These are phyloP conservation scores for Craterostigma plantagineum DNA, from an alignment of 257 asterid species.

Conservation along the genomic window DNA sequence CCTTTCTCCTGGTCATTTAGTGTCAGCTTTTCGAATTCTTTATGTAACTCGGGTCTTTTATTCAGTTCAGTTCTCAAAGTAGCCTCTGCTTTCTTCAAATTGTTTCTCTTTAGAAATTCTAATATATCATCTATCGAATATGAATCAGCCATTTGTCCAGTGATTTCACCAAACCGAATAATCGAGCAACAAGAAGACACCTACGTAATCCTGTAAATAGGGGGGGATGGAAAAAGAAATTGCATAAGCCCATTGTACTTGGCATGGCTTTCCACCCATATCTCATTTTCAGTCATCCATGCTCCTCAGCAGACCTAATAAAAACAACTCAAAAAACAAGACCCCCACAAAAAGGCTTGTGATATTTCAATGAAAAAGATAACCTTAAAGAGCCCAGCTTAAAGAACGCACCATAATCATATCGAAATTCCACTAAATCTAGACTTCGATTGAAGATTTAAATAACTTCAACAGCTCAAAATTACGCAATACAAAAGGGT, in stretches of 20 bases:
- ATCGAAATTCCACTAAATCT: neutral
- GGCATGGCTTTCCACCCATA: too few species aligned
- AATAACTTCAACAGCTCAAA: constrained; percentile 16
- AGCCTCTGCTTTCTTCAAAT: constrained; percentile 72
- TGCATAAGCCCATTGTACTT: too few species aligned
- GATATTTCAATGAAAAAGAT: too few species aligned
- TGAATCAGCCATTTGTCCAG: constrained; percentile 63
- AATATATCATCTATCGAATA: constrained; percentile 54
- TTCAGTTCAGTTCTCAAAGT: constrained; percentile 65
- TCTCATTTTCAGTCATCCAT: too few species aligned
- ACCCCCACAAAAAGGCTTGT: too few species aligned
- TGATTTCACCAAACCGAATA: constrained; percentile 10
- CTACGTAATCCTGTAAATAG: too few species aligned
- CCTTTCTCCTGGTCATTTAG: constrained; percentile 38
- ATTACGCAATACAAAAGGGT: constrained; percentile 3
- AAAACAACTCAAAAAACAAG: too few species aligned
- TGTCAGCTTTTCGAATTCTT: constrained; percentile 39
- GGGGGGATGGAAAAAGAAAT: too few species aligned
- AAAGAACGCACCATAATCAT: too few species aligned
- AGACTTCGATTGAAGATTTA: constrained; percentile 7
- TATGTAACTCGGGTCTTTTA: constrained; percentile 48
- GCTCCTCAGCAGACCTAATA: too few species aligned
- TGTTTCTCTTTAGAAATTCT: constrained; percentile 58
- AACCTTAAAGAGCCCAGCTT: too few species aligned
- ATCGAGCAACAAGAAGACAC: neutral